A percentile compares a stretch with the other conserved stretches of the same genome.
Evolutionary conservation across 768 basidiomycete genomes (phyloP).

Genomic region (Udeniomyces megalosporus): DNA sequence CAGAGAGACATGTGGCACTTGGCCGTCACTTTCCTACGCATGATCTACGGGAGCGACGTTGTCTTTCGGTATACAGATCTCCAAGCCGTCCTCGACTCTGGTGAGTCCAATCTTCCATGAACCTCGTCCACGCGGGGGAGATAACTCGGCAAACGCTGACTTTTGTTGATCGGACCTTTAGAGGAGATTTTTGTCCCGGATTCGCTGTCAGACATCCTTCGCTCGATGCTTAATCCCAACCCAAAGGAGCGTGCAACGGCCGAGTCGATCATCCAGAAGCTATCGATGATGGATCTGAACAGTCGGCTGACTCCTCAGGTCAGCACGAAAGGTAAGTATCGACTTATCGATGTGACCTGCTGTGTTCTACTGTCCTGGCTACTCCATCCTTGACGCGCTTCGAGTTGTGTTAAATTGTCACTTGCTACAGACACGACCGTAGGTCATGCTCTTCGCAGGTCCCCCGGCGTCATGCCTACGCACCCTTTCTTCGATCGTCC

Average conservation of each 20-base stretch:
- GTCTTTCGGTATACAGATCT: slow-evolving; percentile 31
- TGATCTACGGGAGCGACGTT: slow-evolving; percentile 65
- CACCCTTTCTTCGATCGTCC: slow-evolving; percentile 7
- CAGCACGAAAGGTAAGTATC: not conserved
- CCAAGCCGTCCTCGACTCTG: slow-evolving; percentile 23
- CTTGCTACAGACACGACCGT: too few species aligned
- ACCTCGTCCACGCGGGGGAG: slow-evolving; percentile 27
- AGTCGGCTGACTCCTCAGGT: not conserved
- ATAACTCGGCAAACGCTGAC: not conserved
- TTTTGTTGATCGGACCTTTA: slow-evolving; percentile 11
- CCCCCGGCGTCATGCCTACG: slow-evolving; percentile 27
- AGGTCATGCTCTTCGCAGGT: slow-evolving; percentile 23
- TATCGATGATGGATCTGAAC: slow-evolving; percentile 6
- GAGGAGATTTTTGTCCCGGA: slow-evolving; percentile 18
- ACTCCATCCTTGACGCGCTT: not conserved
- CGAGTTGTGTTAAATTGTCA: too few species aligned
- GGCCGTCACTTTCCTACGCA: slow-evolving; percentile 64
- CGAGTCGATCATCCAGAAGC: slow-evolving; percentile 19
- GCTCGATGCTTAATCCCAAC: slow-evolving; percentile 22
- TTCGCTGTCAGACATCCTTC: slow-evolving; percentile 20
- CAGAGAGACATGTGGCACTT: slow-evolving; percentile 67
- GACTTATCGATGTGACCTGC: too few species aligned
- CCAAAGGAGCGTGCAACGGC: slow-evolving; percentile 23
- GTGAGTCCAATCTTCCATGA: slow-evolving; percentile 15
- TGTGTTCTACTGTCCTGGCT: slow-evolving; percentile 33